These are phyloP conservation scores for Russula olivacea DNA, from an alignment of 768 basidiomycete species.

Conservation along the genomic window DNA sequence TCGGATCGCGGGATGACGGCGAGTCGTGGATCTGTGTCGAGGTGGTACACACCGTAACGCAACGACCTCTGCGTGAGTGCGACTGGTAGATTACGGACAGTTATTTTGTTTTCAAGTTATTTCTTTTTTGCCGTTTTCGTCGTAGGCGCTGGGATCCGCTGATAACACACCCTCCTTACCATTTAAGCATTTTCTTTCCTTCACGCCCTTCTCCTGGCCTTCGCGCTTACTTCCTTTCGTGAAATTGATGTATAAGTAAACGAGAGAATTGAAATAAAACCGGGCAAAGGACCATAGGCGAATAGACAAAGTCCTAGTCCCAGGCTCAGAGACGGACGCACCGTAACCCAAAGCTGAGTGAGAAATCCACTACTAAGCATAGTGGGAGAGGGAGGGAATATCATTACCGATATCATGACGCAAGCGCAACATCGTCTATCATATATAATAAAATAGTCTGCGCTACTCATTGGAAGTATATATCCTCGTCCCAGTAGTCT, in stretches of 20 bases:
- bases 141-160: slow-evolving; percentile 13
- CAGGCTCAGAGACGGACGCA: no score
- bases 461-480: slow-evolving; percentile 33
- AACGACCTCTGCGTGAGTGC: slow-evolving; percentile 26
- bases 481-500: slow-evolving; percentile 46
- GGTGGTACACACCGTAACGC: slow-evolving; percentile 30
- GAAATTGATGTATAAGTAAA: slow-evolving; percentile 11
- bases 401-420: neutral
- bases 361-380: neutral
- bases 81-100: neutral
- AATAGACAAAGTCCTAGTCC: no score
- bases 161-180: slow-evolving; percentile 1
- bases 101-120: neutral
- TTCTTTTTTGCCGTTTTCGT: neutral
- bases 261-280: slow-evolving; percentile 10
- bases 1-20: slow-evolving; percentile 23
- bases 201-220: neutral
- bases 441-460: neutral
- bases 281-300: neutral
- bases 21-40: slow-evolving; percentile 32
- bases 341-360: neutral
- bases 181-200: neutral
- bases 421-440: slow-evolving; percentile 2
- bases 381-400: neutral
- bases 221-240: neutral